These are phyloP conservation scores for Mycena leptocephala DNA, from an alignment of 768 basidiomycete species.

Conservation along the genomic window DNA sequence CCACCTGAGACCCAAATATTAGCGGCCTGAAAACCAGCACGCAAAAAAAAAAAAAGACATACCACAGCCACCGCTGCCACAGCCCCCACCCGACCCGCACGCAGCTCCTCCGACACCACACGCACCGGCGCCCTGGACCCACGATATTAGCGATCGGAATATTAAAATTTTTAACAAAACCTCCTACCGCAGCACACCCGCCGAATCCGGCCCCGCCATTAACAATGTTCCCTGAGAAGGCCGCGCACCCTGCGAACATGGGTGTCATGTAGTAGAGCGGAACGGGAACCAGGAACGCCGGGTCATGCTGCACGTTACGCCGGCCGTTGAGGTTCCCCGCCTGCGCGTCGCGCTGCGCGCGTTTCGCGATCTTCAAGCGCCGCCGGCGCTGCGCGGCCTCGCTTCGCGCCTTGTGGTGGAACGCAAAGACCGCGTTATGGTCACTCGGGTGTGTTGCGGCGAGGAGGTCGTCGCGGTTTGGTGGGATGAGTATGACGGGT, in stretches of 20 bases:
- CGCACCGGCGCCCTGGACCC: slow-evolving; percentile 28
- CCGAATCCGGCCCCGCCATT: slow-evolving; percentile 42
- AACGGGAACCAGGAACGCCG: slow-evolving; percentile 59
- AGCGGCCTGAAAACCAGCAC: too few species aligned
- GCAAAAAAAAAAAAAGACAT: too few species aligned
- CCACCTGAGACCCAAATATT: too few species aligned
- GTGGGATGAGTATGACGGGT: slow-evolving; percentile 51
- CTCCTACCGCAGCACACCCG: slow-evolving; percentile 45
- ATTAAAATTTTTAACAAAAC: neutral
- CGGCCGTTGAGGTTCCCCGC: slow-evolving; percentile 32
- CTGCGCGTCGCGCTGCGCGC: slow-evolving; percentile 45
- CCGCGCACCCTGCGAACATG: slow-evolving; percentile 39
- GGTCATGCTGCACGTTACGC: slow-evolving; percentile 30
- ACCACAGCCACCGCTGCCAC: neutral
- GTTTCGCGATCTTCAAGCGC: slow-evolving; percentile 42
- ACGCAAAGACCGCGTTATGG: slow-evolving; percentile 63
- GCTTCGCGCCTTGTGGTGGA: slow-evolving; percentile 42
- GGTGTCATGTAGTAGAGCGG: slow-evolving; percentile 51
- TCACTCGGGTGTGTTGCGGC: slow-evolving; percentile 72
- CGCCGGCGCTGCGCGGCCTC: slow-evolving; percentile 42
- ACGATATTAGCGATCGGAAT: slow-evolving; percentile 6
- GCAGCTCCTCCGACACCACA: slow-evolving; percentile 37
- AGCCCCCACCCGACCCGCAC: slow-evolving; percentile 35
- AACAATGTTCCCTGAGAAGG: slow-evolving; percentile 34
- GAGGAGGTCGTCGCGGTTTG: slow-evolving; percentile 54